Evolutionary conservation across 2,329 filamentous ascomycete species (phyloP).

Genomic region (Talaromyces sp.): DNA sequence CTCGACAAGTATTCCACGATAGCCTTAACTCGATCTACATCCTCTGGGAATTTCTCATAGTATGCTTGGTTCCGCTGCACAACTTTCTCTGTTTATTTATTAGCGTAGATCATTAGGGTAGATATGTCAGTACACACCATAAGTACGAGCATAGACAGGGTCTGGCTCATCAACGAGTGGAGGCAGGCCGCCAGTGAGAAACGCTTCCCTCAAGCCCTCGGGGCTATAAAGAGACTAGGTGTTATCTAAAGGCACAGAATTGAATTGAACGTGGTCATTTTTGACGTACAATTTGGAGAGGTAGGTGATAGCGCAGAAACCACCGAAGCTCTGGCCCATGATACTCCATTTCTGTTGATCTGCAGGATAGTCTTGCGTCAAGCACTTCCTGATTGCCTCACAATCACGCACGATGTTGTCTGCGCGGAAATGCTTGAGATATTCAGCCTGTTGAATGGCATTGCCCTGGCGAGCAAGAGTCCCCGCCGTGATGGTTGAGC

Average conservation of each 20-base stretch:
- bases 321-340: conserved; percentile 90
- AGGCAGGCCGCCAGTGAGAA: conserved; percentile 81
- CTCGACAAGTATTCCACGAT: conserved; percentile 67
- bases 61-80: conserved; percentile 74
- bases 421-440: conserved; percentile 82
- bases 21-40: conserved; percentile 67
- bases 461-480: conserved; percentile 69
- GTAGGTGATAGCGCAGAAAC: conserved; percentile 83
- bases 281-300: conserved; percentile 67
- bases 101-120: conserved; percentile 6
- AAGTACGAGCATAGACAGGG: conserved; percentile 74
- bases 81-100: conserved; percentile 56
- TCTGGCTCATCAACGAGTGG: conserved; percentile 73
- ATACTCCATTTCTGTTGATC: conserved; percentile 79
- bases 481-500: conserved; percentile 74
- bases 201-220: conserved; percentile 77
- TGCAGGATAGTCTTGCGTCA: conserved; percentile 70
- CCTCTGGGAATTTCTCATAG: conserved; percentile 83
- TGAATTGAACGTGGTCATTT: background rate
- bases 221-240: conserved; percentile 49
- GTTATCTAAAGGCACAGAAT: background rate
- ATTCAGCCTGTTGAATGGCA: conserved; percentile 70
- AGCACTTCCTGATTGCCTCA: conserved; percentile 76
- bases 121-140: conserved; percentile 40
- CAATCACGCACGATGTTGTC: conserved; percentile 89